Percentiles rank a stretch among this genome's conserved stretches.
phyloP scores from a whole-genome alignment of 2,329 filamentous ascomycete genomes.

The Penicillium sp. region DNA sequence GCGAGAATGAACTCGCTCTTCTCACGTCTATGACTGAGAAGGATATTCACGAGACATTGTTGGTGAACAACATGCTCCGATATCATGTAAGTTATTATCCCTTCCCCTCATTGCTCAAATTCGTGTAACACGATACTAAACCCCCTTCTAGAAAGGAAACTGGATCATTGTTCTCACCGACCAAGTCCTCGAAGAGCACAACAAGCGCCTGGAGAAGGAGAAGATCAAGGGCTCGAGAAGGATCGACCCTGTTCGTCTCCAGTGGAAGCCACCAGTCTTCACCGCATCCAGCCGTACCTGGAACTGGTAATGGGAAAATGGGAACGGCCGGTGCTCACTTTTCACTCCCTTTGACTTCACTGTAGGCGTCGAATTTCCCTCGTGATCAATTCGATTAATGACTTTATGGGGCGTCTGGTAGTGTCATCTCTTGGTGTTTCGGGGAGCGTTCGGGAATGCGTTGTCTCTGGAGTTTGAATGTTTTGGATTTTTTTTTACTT shows the following conservation, averaged over 20 bases:
- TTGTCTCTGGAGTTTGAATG: constrained; percentile 13
- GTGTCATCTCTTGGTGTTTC: constrained; percentile 13
- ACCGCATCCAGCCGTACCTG: constrained; percentile 87
- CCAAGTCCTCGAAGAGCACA: constrained; percentile 70
- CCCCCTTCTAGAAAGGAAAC: constrained; percentile 69
- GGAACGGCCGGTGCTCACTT: not conserved
- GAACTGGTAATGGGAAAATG: constrained; percentile 73
- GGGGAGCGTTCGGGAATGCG: not conserved
- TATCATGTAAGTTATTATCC: constrained; percentile 64
- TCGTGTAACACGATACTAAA: constrained; percentile 19
- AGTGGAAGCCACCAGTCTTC: constrained; percentile 97
- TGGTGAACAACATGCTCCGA: constrained; percentile 91
- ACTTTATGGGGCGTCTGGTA: constrained; percentile 7
- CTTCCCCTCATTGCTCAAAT: not conserved
- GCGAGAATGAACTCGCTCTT: constrained; percentile 80
- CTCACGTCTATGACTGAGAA: constrained; percentile 93
- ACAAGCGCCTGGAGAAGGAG: constrained; percentile 76
- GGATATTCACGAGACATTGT: constrained; percentile 92
- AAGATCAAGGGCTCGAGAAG: constrained; percentile 73
- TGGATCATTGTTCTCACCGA: constrained; percentile 94
- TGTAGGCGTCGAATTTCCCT: not conserved
- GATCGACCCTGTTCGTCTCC: constrained; percentile 77
- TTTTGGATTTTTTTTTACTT: not conserved
- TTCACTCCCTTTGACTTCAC: not conserved
- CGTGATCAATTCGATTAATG: not conserved